phyloP scores from a whole-genome alignment of 805 yeast genomes.

The Metschnikowia chrysomelidarum region DNA sequence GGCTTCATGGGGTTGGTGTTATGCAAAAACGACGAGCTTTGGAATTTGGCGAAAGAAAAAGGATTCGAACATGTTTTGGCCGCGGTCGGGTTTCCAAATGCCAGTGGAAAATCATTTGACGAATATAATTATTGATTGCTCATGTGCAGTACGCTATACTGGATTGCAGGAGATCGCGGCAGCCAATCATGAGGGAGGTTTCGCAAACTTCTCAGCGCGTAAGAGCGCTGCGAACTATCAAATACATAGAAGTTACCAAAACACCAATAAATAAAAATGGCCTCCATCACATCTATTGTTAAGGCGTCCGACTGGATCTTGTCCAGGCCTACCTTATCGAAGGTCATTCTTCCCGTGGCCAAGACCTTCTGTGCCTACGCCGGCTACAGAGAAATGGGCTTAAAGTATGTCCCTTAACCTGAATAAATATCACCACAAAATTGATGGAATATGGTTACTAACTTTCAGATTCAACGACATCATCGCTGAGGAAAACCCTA shows the following conservation, averaged over 20 bases:
- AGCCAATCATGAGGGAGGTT: constrained; percentile 16
- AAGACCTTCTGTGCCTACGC: constrained; percentile 67
- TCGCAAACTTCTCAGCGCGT: constrained; percentile 14
- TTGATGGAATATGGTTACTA: constrained; percentile 12
- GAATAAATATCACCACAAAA: not conserved
- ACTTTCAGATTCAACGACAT: constrained; percentile 72
- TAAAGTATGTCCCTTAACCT: constrained; percentile 44
- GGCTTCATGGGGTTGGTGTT: constrained; percentile 78
- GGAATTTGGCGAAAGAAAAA: constrained; percentile 43
- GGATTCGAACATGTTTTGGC: constrained; percentile 54
- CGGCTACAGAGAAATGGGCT: constrained; percentile 95
- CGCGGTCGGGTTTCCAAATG: constrained; percentile 66
- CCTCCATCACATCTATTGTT: constrained; percentile 65
- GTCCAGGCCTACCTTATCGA: constrained; percentile 74
- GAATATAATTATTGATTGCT: constrained; percentile 61
- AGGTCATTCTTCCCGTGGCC: constrained; percentile 77
- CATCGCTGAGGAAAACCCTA: constrained; percentile 81
- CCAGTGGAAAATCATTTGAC: constrained; percentile 53
- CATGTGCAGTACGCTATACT: constrained; percentile 6
- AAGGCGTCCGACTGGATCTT: constrained; percentile 77
- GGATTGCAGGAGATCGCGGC: not conserved
- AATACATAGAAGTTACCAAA: no score
- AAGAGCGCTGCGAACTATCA: not conserved
- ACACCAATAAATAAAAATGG: constrained; percentile 34
- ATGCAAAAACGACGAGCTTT: constrained; percentile 64